A percentile compares a stretch with the other conserved stretches of the same genome.
These are phyloP conservation scores for Aspergillus sp. DNA, from an alignment of 2,329 filamentous ascomycete species.

Conservation along the genomic window DNA sequence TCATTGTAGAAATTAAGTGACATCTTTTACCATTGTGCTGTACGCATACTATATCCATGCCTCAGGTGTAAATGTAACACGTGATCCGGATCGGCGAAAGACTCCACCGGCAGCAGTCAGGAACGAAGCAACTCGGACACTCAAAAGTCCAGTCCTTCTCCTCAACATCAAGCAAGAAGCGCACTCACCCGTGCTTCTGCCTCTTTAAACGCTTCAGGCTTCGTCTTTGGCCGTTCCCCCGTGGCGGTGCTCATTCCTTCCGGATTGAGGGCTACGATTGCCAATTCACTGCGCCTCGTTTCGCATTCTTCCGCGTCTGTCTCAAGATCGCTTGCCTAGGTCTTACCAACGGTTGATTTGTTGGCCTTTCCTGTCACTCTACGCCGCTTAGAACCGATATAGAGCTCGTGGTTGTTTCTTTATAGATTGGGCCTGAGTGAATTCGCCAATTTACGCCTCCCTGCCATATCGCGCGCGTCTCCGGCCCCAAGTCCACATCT, in stretches of 20 bases:
- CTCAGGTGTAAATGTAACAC: not conserved
- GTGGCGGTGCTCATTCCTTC: not conserved
- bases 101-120: not conserved
- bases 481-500: not conserved
- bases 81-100: conserved; percentile 6
- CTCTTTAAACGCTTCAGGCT: not conserved
- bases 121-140: not conserved
- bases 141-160: not conserved
- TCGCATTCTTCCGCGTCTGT: not conserved
- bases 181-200: not conserved
- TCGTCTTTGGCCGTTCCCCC: not conserved
- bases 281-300: not conserved
- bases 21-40: not conserved
- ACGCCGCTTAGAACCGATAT: not conserved
- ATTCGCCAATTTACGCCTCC: not conserved
- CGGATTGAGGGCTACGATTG: not conserved
- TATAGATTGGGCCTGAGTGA: not conserved
- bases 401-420: not conserved
- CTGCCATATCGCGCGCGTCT: not conserved
- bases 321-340: not conserved
- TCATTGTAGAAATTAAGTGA: not conserved
- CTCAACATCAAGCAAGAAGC: not conserved
- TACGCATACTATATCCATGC: not conserved
- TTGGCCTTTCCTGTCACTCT: not conserved
- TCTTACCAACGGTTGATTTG: not conserved